Evolutionary conservation across 306 rosid species (phyloP).

Genomic region (Prunus armeniaca): DNA sequence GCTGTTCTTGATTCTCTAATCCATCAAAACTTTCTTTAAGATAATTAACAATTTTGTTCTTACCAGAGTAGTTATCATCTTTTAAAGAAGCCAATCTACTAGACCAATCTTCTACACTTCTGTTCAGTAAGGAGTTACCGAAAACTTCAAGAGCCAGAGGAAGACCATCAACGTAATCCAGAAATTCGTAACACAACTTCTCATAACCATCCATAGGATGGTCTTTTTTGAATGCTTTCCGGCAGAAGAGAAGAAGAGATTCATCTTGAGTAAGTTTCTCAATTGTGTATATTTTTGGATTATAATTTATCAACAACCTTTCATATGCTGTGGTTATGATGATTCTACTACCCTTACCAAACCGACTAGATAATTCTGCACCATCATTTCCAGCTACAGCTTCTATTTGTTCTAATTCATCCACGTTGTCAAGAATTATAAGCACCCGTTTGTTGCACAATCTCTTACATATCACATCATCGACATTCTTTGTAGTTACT

Average conservation of each 20-base stretch:
- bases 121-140: constrained; percentile 20
- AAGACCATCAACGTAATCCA: not conserved
- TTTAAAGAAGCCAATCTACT: constrained; percentile 12
- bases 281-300: not conserved
- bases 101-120: constrained; percentile 21
- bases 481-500: not conserved
- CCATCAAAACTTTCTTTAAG: constrained; percentile 31
- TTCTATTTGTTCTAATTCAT: not conserved
- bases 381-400: not conserved
- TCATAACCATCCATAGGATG: not conserved
- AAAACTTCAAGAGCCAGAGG: not conserved
- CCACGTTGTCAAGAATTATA: constrained; percentile 22
- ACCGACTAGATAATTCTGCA: not conserved
- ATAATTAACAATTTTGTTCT: not conserved
- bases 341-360: not conserved
- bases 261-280: not conserved
- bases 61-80: not conserved
- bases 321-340: not conserved
- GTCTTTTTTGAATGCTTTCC: not conserved
- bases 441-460: constrained; percentile 3
- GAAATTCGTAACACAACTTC: not conserved
- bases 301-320: not conserved
- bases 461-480: not conserved
- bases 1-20: not conserved
- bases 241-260: not conserved